Base-by-base conservation (phyloP, 2,329 filamentous ascomycete species). In the Venturiaceae sp. region DNA sequence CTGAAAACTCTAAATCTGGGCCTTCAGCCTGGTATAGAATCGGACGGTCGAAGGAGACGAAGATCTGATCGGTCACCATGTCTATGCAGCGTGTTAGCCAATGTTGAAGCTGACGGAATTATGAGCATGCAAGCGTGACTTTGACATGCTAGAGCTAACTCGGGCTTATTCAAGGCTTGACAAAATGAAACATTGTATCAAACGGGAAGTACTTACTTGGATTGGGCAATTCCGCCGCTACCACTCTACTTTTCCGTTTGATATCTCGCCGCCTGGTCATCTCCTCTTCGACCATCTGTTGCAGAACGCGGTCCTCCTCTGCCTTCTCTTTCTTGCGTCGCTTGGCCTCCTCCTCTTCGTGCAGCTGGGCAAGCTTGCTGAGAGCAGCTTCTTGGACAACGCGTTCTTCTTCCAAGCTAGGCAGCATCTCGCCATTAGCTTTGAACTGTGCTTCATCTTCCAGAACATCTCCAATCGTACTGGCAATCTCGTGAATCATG, bases 401-500 rank as follows among this genome's bases (percentile, higher is more conserved):
- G 39, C 92, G 83, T 71, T 97, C 92, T 66, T 95, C 90, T 66
- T 95, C 90, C 6, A 97, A 77, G 33, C 90, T 96, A 1, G 90
- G 91, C 16, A 96, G 75, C 61, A 90, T 82, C 58, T 85, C 82
- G 33, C 90, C 88, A 58, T 86, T 83, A 53, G 87, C 59, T 41
- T 57, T 61, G 30, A 53, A 44, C 34, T 53, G 53, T 23, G 44
- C 58, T 41, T 55, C 60, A 69, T 95, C 89, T 71, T 96, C 90
- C 3, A 97, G 79, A 9, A 92, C 76, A 61, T 88, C 85, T 63
- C 83, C 79, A 32, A 87, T 80, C 4, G 80, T 75, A 53, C 79
- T 74, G 1, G 81, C 80, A 57, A 87, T 76, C 37, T 83, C 80
- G 66, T 83, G 81, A 8, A 86, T 83, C 83, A 86, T 85, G 56